Evolutionary conservation across 768 basidiomycete species (phyloP), one percentile per base, ranked within the genome.

Genomic region (Lactarius akahatsu): DNA sequence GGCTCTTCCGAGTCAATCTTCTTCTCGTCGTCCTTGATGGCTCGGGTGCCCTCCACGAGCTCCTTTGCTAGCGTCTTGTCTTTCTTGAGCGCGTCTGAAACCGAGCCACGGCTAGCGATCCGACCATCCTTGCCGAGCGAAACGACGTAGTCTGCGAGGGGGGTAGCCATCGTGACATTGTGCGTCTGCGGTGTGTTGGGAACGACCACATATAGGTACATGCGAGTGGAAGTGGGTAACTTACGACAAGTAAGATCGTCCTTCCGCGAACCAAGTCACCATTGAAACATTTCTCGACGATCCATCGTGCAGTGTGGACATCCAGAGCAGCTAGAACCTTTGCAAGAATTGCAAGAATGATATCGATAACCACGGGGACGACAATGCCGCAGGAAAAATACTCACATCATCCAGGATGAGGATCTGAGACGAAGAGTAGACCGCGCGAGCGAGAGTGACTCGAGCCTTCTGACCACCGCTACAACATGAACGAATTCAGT

Each of bases 391-490:
- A 10, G 23, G 15, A 3, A 15, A 47, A 54, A 41, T 9, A 15
- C 73, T 55, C n/a, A 91, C 84, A 71, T 92, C 91, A 71, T 94
- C 91, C 50, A 92, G 76, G 13, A 94, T 75, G 8, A 94, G 72
- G 20, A 86, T 84, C 30, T 84, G 74, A 0, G 90, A 86, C 20
- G 75, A 75, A 2, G 83, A 84, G 73, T 88, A 88, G 1, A 87
- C 76, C 0, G 86, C 85, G 9, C 86, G 78, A 3, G 86, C 86
- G 28, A 86, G 76, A 1, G 83, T 83, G 47, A 88, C 75, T 36
- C 86, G 73, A 73, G 79, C 85, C 78, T 88, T 85, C 72, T 86
- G 85, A 40, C 85, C 85, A 38, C 85, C 85, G 71, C 78, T 80
- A 23, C 26, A 11, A 38, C 40, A 18, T 40, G 13, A 26, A 41